Conservation (phyloP, 768 basidiomycete genomes). For the Russula sp. region DNA sequence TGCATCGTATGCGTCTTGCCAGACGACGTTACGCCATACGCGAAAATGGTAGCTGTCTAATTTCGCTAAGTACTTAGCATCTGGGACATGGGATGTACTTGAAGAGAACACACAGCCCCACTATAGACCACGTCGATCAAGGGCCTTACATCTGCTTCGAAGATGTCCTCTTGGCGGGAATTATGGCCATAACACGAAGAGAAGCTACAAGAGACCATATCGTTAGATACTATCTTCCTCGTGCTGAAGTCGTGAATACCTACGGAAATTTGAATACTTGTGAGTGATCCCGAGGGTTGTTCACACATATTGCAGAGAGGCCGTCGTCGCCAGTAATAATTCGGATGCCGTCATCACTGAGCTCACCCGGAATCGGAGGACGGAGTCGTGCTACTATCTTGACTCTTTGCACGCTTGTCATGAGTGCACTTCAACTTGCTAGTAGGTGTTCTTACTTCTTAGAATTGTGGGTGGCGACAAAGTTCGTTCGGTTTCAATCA, state of each 20-base stretch:
- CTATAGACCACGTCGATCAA: slow-evolving; percentile 70
- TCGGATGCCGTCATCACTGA: slow-evolving; percentile 53
- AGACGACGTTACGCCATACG: slow-evolving; percentile 86
- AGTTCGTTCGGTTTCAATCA: background rate
- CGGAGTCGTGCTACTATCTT: slow-evolving; percentile 67
- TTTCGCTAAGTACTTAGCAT: background rate
- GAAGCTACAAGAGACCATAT: slow-evolving; percentile 38
- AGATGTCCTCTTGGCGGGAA: slow-evolving; percentile 72
- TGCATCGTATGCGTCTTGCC: slow-evolving; percentile 95
- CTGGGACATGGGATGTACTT: background rate
- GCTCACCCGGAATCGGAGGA: slow-evolving; percentile 53
- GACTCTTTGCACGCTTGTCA: slow-evolving; percentile 39
- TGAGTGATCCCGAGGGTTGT: slow-evolving; percentile 59
- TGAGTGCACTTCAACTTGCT: background rate
- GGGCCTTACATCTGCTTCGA: slow-evolving; percentile 65
- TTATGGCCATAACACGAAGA: slow-evolving; percentile 67
- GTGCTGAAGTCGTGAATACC: slow-evolving; percentile 23
- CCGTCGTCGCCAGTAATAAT: slow-evolving; percentile 37
- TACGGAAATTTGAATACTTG: slow-evolving; percentile 78
- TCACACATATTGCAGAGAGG: slow-evolving; percentile 50
- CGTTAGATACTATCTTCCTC: background rate
- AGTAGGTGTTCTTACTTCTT: background rate
- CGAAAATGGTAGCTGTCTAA: slow-evolving; percentile 81
- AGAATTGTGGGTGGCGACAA: background rate
- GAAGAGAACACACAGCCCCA: slow-evolving; percentile 52